A percentile compares a stretch with the other conserved stretches of the same genome.
Evolutionary conservation across 208 protist species (phyloP).

Genomic region (Willaertia magna): DNA sequence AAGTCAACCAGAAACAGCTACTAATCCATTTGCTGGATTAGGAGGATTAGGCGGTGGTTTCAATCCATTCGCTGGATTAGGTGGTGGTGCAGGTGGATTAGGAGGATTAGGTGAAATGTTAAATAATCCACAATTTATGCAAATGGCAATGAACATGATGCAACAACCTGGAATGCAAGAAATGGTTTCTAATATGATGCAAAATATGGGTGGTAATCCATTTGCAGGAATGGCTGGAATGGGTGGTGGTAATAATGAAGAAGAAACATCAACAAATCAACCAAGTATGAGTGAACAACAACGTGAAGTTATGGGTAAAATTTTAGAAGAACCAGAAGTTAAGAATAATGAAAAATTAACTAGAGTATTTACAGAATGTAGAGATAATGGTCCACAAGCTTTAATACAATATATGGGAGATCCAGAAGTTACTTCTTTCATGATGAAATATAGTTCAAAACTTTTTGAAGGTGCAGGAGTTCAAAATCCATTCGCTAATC

Average conservation of each 20-base stretch:
- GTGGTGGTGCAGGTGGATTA: neutral
- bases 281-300: neutral
- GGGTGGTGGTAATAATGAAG: too few relatives aligned
- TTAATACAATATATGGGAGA: neutral
- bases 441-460: neutral
- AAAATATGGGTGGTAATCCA: neutral
- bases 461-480: neutral
- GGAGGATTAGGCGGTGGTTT: neutral
- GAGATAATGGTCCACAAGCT: neutral
- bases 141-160: neutral
- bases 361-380: neutral
- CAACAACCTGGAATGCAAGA: slow-evolving; percentile 4
- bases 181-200: slow-evolving; percentile 3
- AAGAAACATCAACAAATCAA: too few relatives aligned
- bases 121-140: neutral
- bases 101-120: neutral
- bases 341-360: neutral
- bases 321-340: slow-evolving; percentile 9
- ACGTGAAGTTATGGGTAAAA: neutral
- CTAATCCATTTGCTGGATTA: neutral
- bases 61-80: neutral
- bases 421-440: neutral
- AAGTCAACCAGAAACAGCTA: neutral
- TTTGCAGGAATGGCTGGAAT: neutral
- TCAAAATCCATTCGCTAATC: neutral